These are phyloP conservation scores for Lasiosphaeria ovina DNA, from an alignment of 495 filamentous ascomycete genomes.

Conservation along the genomic window DNA sequence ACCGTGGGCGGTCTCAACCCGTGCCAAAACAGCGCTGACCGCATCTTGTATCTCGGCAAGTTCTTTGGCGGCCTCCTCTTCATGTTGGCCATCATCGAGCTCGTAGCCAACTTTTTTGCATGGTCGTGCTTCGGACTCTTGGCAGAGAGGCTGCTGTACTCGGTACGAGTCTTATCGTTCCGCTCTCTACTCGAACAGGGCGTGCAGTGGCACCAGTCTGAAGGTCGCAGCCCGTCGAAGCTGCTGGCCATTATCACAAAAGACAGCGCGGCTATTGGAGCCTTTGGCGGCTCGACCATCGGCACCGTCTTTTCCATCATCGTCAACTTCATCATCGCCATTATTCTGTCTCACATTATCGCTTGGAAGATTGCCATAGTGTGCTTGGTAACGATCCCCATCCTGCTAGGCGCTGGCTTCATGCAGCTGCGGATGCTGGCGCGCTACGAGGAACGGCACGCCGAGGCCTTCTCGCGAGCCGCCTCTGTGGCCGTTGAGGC, in stretches of 20 bases:
- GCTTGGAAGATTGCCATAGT: slow-evolving; percentile 91
- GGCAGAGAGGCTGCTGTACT: slow-evolving; percentile 69
- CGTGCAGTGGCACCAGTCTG: slow-evolving; percentile 76
- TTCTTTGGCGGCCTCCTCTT: slow-evolving; percentile 91
- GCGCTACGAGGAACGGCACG: slow-evolving; percentile 65
- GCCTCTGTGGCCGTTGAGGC: slow-evolving; percentile 82
- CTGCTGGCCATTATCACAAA: slow-evolving; percentile 77
- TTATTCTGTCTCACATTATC: slow-evolving; percentile 60
- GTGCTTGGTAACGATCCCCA: slow-evolving; percentile 69
- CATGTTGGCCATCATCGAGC: slow-evolving; percentile 73
- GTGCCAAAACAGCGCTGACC: slow-evolving; percentile 19
- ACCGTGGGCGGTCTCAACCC: slow-evolving; percentile 35
- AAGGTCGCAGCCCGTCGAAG: slow-evolving; percentile 75
- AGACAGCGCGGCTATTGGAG: slow-evolving; percentile 73
- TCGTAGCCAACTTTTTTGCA: slow-evolving; percentile 63
- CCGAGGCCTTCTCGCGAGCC: slow-evolving; percentile 65
- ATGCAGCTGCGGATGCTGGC: slow-evolving; percentile 66
- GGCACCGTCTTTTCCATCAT: slow-evolving; percentile 70
- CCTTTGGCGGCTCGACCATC: slow-evolving; percentile 72
- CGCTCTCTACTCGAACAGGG: slow-evolving; percentile 81
- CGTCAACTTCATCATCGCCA: slow-evolving; percentile 66
- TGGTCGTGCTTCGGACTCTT: slow-evolving; percentile 71
- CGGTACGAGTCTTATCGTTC: slow-evolving; percentile 76
- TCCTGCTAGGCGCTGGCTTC: slow-evolving; percentile 74
- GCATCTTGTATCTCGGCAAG: slow-evolving; percentile 60